Percentiles rank a stretch among this genome's conserved stretches.
These are phyloP conservation scores for Pythium guiyangense DNA, from an alignment of 352 stramenopile species.

Conservation along the genomic window DNA sequence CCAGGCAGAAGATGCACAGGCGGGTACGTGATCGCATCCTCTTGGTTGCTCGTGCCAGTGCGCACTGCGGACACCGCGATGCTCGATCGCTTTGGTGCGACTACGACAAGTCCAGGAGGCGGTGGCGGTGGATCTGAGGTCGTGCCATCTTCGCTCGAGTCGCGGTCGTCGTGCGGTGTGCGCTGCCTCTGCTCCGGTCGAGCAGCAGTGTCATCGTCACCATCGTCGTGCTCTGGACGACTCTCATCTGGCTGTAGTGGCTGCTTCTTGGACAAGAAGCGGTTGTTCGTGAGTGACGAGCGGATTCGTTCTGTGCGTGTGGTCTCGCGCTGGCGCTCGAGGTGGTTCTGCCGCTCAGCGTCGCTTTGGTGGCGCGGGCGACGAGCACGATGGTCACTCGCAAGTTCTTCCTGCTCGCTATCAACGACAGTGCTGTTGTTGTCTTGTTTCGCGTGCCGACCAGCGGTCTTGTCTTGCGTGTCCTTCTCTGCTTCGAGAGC, in stretches of 20 bases:
- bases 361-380: slow-evolving; percentile 27
- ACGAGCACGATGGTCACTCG: background rate
- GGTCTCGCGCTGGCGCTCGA: slow-evolving; percentile 32
- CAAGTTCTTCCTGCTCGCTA: background rate
- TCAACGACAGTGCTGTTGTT: slow-evolving; percentile 1
- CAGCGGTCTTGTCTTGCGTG: background rate
- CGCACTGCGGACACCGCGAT: slow-evolving; percentile 5
- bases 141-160: slow-evolving; percentile 1
- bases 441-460: too few species aligned
- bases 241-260: background rate
- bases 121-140: background rate
- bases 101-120: slow-evolving; percentile 8
- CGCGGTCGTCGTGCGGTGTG: background rate
- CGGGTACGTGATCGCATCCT: slow-evolving; percentile 10
- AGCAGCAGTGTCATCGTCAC: background rate
- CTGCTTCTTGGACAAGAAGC: slow-evolving; percentile 27
- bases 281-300: slow-evolving; percentile 36
- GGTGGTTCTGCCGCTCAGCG: slow-evolving; percentile 24
- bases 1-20: slow-evolving; percentile 16
- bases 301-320: slow-evolving; percentile 15
- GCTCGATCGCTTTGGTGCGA: slow-evolving; percentile 12
- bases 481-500: background rate
- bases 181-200: background rate
- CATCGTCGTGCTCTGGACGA: background rate
- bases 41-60: background rate